Conservation (phyloP, 2,329 filamentous ascomycete genomes). For the Aspergillus sergii region DNA sequence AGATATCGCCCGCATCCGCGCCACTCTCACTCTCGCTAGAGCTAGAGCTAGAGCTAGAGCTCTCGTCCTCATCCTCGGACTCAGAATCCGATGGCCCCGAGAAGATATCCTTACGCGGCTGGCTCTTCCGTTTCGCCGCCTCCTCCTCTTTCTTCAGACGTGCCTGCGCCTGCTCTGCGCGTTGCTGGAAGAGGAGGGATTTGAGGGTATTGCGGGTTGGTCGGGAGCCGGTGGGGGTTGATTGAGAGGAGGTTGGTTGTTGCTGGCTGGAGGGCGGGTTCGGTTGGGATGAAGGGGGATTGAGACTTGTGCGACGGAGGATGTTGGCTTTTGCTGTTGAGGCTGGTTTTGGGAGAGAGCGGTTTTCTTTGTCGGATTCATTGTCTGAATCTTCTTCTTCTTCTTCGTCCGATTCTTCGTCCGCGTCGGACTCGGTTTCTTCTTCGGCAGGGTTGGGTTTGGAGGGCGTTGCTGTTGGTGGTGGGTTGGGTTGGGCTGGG, state of each 20-base stretch:
- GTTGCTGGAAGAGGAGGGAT: background rate
- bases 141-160: conserved; percentile 2
- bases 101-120: conserved; percentile 9
- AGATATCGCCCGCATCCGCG: conserved; percentile 26
- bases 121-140: background rate
- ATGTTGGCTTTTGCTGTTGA: background rate
- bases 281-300: background rate
- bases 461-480: background rate
- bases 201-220: background rate
- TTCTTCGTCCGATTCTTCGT: background rate
- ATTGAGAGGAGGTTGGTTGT: conserved; percentile 6
- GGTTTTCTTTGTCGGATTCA: background rate
- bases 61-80: conserved; percentile 16
- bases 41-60: background rate
- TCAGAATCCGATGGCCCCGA: conserved; percentile 20
- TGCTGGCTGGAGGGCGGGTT: background rate
- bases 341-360: background rate
- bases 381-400: background rate
- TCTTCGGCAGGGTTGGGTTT: background rate
- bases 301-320: background rate
- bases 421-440: background rate
- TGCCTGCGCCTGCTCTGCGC: conserved; percentile 10
- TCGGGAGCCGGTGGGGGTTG: background rate
- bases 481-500: background rate
- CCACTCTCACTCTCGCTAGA: conserved; percentile 16